Evolutionary conservation across 192 early-diverging fungal genomes (phyloP).

Genomic region (Rhizophagus prolifer): DNA sequence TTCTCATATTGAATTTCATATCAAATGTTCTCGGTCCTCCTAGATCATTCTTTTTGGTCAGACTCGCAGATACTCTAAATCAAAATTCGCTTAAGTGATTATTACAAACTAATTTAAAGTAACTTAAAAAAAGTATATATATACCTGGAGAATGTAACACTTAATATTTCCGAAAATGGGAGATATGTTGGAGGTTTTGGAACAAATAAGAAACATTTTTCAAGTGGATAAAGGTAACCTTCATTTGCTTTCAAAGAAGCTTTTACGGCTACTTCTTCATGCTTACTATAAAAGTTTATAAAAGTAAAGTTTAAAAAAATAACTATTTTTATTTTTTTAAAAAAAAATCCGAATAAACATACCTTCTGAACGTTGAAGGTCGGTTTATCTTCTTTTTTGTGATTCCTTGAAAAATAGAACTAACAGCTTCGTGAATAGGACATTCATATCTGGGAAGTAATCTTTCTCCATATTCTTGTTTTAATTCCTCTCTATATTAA

Average conservation of each 20-base stretch:
- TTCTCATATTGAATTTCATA: slow-evolving; percentile 87
- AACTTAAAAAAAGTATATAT: slow-evolving; percentile 23
- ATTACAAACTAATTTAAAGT: background rate
- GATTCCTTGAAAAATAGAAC: slow-evolving; percentile 81
- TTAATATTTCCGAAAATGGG: slow-evolving; percentile 78
- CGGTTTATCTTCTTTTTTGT: slow-evolving; percentile 74
- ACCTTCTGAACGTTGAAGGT: slow-evolving; percentile 42
- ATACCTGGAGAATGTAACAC: slow-evolving; percentile 88
- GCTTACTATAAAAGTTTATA: slow-evolving; percentile 53
- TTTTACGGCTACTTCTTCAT: slow-evolving; percentile 81
- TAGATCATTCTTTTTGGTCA: slow-evolving; percentile 46
- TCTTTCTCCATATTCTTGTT: slow-evolving; percentile 68
- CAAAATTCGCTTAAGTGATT: background rate
- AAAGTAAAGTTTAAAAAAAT: background rate
- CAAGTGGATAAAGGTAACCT: slow-evolving; percentile 89
- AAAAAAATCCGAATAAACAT: background rate
- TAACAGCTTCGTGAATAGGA: slow-evolving; percentile 81
- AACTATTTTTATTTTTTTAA: background rate
- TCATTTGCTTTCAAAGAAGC: slow-evolving; percentile 98
- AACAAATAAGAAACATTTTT: slow-evolving; percentile 91
- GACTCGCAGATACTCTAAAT: slow-evolving; percentile 28
- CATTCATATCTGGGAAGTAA: slow-evolving; percentile 85
- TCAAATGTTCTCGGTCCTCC: slow-evolving; percentile 81
- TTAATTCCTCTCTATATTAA: slow-evolving; percentile 56
- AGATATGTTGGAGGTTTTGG: slow-evolving; percentile 93